A percentile compares a stretch with the other conserved stretches of the same genome.
Evolutionary conservation across 2,329 filamentous ascomycete genomes (phyloP).

Genomic region (Aspergillus phoenicis): DNA sequence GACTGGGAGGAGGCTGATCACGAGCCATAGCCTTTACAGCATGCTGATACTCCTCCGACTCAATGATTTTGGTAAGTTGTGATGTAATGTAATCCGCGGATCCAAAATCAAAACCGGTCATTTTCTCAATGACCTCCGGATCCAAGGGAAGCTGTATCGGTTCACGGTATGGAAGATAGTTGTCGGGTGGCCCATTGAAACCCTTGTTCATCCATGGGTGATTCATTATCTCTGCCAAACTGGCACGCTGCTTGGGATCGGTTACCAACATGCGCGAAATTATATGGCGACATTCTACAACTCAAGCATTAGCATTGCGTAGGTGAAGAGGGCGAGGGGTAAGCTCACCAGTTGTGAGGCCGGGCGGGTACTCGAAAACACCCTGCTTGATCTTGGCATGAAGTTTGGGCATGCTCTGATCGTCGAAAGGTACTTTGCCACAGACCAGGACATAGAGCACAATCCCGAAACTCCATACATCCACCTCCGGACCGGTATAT

Average conservation of each 20-base stretch:
- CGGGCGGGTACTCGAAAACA: constrained; percentile 90
- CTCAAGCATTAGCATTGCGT: constrained; percentile 39
- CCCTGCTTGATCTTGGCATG: constrained; percentile 99
- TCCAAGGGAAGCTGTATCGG: constrained; percentile 85
- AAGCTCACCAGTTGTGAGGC: constrained; percentile 79
- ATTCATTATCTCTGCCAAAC: constrained; percentile 85
- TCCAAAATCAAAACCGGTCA: constrained; percentile 98
- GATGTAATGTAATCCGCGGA: constrained; percentile 77
- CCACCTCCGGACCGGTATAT: constrained; percentile 94
- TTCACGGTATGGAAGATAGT: constrained; percentile 80
- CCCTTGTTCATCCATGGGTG: constrained; percentile 97
- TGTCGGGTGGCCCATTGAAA: constrained; percentile 82
- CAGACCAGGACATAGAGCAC: constrained; percentile 96
- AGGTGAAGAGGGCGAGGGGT: too few relatives aligned
- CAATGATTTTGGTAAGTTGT: constrained; percentile 81
- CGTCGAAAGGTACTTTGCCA: constrained; percentile 97
- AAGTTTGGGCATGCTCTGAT: constrained; percentile 97
- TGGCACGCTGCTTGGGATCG: constrained; percentile 83
- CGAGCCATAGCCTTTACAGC: constrained; percentile 73
- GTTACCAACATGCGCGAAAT: constrained; percentile 96
- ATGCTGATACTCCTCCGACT: constrained; percentile 90
- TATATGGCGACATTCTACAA: constrained; percentile 83
- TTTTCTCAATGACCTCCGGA: constrained; percentile 78
- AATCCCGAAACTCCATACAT: constrained; percentile 98
- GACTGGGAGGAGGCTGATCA: constrained; percentile 61